Percentiles rank a stretch among this genome's conserved stretches.
These are phyloP conservation scores for Panicum hallii DNA, from an alignment of 202 grass and related monocot species.

Conservation along the genomic window DNA sequence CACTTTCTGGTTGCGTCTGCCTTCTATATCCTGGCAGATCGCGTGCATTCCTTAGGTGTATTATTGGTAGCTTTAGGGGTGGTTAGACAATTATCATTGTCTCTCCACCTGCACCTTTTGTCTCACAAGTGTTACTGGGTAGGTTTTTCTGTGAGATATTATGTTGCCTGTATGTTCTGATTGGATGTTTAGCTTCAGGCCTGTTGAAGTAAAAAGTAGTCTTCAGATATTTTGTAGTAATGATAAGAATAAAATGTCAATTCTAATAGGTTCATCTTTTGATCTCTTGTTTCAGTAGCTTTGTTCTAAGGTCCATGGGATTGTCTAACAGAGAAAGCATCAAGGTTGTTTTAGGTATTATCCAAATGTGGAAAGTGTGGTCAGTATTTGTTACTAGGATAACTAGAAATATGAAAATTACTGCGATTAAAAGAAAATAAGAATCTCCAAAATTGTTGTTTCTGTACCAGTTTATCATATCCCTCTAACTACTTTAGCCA, in stretches of 20 bases:
- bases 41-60: slow-evolving; percentile 38
- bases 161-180: slow-evolving; percentile 13
- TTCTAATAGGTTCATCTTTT: no score
- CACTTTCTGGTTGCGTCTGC: background rate
- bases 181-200: slow-evolving; percentile 3
- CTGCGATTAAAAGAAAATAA: background rate
- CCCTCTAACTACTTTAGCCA: background rate
- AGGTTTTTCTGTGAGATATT: slow-evolving; percentile 15
- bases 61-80: slow-evolving; percentile 50
- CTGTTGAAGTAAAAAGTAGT: background rate
- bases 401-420: background rate
- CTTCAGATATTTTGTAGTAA: background rate
- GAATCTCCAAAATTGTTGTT: background rate
- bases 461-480: slow-evolving; percentile 6
- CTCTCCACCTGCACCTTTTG: slow-evolving; percentile 34
- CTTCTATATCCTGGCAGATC: slow-evolving; percentile 19
- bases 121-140: slow-evolving; percentile 25
- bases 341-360: slow-evolving; percentile 10
- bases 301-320: background rate
- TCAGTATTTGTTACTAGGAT: background rate
- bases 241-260: no score
- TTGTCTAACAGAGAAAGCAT: slow-evolving; percentile 15
- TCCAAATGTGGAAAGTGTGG: slow-evolving; percentile 5
- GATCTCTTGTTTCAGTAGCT: background rate
- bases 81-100: slow-evolving; percentile 39